These are phyloP conservation scores for Scheffersomyces ergatensis DNA, from an alignment of 805 yeast species.

Conservation along the genomic window DNA sequence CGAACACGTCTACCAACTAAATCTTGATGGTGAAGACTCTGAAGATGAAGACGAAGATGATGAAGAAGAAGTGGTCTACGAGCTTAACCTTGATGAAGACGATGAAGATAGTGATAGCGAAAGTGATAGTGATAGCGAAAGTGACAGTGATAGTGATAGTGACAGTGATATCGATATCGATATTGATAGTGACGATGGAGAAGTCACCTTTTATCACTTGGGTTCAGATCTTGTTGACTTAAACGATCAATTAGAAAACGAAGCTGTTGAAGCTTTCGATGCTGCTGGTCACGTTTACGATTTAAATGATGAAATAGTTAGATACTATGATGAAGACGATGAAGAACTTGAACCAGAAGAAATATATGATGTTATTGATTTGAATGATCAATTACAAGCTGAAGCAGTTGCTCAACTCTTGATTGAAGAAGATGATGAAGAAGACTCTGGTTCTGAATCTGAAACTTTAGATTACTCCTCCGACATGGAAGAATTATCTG, in stretches of 20 bases:
- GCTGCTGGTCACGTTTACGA: conserved; percentile 23
- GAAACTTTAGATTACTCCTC: conserved; percentile 27
- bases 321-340: conserved; percentile 23
- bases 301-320: conserved; percentile 28
- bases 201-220: conserved; percentile 8
- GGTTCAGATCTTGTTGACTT: conserved; percentile 19
- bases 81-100: no score
- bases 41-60: conserved; percentile 6
- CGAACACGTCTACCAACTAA: background rate
- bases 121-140: conserved; percentile 15
- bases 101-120: conserved; percentile 6
- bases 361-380: conserved; percentile 31
- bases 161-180: conserved; percentile 29
- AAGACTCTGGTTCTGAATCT: conserved; percentile 15
- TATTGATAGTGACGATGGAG: conserved; percentile 14
- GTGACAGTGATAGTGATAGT: conserved; percentile 13
- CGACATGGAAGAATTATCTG: conserved; percentile 24
- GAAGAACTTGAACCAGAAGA: conserved; percentile 28
- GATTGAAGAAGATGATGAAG: conserved; percentile 2
- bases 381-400: conserved; percentile 38
- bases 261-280: conserved; percentile 20
- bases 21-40: conserved; percentile 5
- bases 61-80: conserved; percentile 7
- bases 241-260: conserved; percentile 36
- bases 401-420: conserved; percentile 23